Evolutionary conservation across 495 filamentous ascomycete species (phyloP).

Genomic region (Endocarpon pusillum): DNA sequence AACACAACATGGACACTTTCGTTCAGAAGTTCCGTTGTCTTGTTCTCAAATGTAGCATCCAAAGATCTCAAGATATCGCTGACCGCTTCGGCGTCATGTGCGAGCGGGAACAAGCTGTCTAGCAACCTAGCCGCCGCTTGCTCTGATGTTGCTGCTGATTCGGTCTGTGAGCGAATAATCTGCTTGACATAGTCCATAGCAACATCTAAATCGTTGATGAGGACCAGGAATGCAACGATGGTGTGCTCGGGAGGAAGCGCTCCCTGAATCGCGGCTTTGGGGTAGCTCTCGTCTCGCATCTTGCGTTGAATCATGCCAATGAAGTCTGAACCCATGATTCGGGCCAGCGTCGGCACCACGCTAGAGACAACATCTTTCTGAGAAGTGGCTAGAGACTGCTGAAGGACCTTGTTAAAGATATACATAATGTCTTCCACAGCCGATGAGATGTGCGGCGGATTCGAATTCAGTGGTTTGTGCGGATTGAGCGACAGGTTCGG

Average conservation of each 20-base stretch:
- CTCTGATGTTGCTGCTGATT: slow-evolving; percentile 9
- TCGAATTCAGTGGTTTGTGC: slow-evolving; percentile 44
- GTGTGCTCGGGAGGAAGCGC: slow-evolving; percentile 68
- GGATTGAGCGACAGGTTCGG: slow-evolving; percentile 57
- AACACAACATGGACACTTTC: slow-evolving; percentile 75
- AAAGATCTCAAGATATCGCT: slow-evolving; percentile 47
- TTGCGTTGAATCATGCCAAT: slow-evolving; percentile 93
- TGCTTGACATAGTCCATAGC: slow-evolving; percentile 76
- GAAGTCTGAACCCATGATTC: slow-evolving; percentile 84
- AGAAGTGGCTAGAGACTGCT: slow-evolving; percentile 69
- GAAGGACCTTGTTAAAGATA: slow-evolving; percentile 82
- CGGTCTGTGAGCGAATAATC: slow-evolving; percentile 54
- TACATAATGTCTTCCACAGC: slow-evolving; percentile 99
- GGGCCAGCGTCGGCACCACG: slow-evolving; percentile 62
- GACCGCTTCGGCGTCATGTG: slow-evolving; percentile 52
- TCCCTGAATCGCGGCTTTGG: slow-evolving; percentile 54
- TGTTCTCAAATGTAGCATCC: slow-evolving; percentile 51
- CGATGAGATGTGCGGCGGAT: slow-evolving; percentile 82
- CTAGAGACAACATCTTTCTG: slow-evolving; percentile 56
- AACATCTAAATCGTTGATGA: slow-evolving; percentile 89
- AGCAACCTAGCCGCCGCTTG: slow-evolving; percentile 24
- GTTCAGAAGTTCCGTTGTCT: slow-evolving; percentile 60
- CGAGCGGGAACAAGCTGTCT: slow-evolving; percentile 56
- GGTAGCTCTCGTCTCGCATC: slow-evolving; percentile 91
- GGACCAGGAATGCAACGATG: slow-evolving; percentile 69